Percentiles rank a stretch among this genome's conserved stretches.
Evolutionary conservation across 257 asterid genomes (phyloP).

Genomic region (Solanum corneliomulleri): DNA sequence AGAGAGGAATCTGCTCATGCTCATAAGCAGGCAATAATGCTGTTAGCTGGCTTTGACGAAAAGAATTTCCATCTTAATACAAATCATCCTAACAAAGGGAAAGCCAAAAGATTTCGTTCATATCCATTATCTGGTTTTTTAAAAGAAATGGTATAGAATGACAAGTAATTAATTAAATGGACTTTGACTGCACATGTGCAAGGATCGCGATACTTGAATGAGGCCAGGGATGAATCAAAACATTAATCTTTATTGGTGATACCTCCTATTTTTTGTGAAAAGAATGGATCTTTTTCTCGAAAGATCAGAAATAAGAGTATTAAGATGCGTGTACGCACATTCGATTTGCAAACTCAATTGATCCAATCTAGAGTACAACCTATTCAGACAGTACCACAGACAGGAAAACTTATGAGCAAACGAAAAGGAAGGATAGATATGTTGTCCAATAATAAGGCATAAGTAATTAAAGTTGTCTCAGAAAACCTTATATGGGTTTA

Average conservation of each 20-base stretch:
- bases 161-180: background rate
- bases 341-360: background rate
- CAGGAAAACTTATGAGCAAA: background rate
- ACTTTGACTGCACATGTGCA: background rate
- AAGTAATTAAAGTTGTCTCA: background rate
- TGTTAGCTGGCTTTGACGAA: background rate
- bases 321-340: background rate
- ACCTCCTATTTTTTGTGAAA: background rate
- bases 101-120: background rate
- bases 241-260: background rate
- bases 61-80: background rate
- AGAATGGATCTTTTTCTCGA: background rate
- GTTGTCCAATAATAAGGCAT: background rate
- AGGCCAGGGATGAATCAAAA: background rate
- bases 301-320: background rate
- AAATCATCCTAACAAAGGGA: background rate
- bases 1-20: background rate
- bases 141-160: background rate
- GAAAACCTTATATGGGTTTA: background rate
- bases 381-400: background rate
- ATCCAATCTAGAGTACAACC: background rate
- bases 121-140: background rate
- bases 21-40: background rate
- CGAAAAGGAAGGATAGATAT: background rate
- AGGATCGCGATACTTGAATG: background rate